Conservation (phyloP, 257 asterid genomes). For the Forsythia suspensa region DNA sequence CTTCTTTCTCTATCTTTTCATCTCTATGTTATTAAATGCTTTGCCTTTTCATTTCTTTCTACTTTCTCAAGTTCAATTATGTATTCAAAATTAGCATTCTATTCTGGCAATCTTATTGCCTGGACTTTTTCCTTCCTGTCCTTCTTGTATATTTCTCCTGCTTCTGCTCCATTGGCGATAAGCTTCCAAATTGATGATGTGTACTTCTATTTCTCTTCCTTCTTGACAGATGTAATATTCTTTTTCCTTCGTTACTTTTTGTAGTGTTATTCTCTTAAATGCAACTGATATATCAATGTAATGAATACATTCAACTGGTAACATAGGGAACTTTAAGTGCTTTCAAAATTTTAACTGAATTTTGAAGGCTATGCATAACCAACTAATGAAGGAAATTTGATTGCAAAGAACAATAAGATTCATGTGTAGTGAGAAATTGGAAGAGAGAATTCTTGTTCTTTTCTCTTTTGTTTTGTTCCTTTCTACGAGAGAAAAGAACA, state of each 20-base stretch:
- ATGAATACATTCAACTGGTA: not conserved
- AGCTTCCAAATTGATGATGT: not conserved
- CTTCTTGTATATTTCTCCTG: not conserved
- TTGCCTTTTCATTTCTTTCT: not conserved
- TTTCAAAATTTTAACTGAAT: not conserved
- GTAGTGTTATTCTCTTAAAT: not conserved
- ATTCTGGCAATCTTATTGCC: not conserved
- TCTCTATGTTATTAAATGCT: not conserved
- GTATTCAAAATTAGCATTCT: not conserved
- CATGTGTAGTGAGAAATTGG: not conserved
- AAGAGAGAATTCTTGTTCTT: not conserved
- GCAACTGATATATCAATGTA: not conserved
- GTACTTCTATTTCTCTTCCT: not conserved
- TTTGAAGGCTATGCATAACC: not conserved
- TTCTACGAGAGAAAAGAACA: not conserved
- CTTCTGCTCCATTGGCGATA: not conserved
- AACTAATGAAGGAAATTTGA: not conserved
- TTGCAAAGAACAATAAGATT: not conserved
- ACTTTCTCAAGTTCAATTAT: not conserved
- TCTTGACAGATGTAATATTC: not conserved
- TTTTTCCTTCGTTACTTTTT: not conserved
- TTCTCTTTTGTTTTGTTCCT: not conserved
- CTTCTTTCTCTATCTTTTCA: too few relatives aligned
- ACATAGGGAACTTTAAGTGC: too few relatives aligned
- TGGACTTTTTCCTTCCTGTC: not conserved